Conservation (phyloP, 2,329 filamentous ascomycete species). For the Cladosporium cucumerinum region DNA sequence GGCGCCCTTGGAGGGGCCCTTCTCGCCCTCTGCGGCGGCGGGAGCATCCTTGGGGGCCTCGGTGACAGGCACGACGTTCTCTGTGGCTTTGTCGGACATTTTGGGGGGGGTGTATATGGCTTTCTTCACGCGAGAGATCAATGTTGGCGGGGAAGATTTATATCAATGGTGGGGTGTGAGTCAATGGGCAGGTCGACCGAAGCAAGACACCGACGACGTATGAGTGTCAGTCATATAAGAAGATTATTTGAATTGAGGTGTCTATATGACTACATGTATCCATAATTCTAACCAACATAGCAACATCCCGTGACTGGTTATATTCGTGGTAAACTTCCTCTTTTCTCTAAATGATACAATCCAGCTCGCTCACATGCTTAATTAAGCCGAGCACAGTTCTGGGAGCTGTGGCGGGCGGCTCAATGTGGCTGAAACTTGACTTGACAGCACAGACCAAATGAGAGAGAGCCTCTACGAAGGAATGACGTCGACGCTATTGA, state of each 20-base stretch:
- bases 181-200: constrained; percentile 15
- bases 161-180: constrained; percentile 16
- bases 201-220: neutral
- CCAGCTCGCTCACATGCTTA: neutral
- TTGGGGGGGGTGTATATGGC: constrained; percentile 1
- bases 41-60: constrained; percentile 20
- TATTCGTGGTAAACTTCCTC: neutral
- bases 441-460: neutral
- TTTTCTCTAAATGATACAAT: neutral
- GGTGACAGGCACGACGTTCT: constrained; percentile 22
- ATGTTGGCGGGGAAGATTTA: constrained; percentile 16
- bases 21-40: constrained; percentile 34
- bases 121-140: neutral
- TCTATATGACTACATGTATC: neutral
- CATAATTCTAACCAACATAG: neutral
- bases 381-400: neutral
- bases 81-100: constrained; percentile 20
- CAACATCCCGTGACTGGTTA: neutral
- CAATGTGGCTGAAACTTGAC: neutral
- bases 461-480: neutral
- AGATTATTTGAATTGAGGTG: neutral
- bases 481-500: constrained; percentile 6
- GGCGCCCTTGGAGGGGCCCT: constrained; percentile 69
- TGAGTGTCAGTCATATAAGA: neutral
- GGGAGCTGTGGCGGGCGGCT: neutral